A percentile compares a stretch with the other conserved stretches of the same genome.
Evolutionary conservation across 495 filamentous ascomycete genomes (phyloP).

Genomic region (Penicillium coprophilum): DNA sequence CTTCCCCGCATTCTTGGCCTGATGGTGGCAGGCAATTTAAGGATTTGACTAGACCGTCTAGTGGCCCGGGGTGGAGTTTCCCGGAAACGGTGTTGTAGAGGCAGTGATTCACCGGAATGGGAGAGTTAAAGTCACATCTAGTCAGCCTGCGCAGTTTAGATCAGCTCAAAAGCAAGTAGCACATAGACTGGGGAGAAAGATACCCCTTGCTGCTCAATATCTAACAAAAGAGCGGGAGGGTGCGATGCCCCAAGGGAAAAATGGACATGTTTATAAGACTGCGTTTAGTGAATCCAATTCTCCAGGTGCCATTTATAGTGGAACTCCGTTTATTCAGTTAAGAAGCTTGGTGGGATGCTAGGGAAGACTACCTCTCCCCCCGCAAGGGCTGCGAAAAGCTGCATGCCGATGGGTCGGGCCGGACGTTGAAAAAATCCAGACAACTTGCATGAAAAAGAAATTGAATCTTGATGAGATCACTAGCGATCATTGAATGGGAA

Average conservation of each 20-base stretch:
- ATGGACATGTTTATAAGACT: background rate
- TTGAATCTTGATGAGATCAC: background rate
- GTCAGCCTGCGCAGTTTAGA: background rate
- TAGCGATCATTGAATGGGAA: background rate
- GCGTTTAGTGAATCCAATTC: background rate
- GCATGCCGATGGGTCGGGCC: background rate
- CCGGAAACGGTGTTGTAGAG: background rate
- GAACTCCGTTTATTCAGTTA: background rate
- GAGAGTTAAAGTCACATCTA: background rate
- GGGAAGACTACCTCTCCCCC: background rate
- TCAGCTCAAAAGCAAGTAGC: background rate
- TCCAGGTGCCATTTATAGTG: background rate
- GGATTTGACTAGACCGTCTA: background rate
- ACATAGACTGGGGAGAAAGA: background rate
- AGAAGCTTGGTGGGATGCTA: background rate
- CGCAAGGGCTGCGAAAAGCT: background rate
- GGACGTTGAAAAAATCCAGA: background rate
- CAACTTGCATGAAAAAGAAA: background rate
- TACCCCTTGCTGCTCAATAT: background rate
- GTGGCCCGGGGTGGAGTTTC: background rate
- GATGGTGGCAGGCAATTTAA: background rate
- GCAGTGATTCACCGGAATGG: background rate
- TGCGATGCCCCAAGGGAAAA: no score
- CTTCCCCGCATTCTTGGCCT: background rate
- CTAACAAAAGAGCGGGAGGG: background rate